Conservation (phyloP, 2,329 filamentous ascomycete genomes). For the Fusarium sp. region DNA sequence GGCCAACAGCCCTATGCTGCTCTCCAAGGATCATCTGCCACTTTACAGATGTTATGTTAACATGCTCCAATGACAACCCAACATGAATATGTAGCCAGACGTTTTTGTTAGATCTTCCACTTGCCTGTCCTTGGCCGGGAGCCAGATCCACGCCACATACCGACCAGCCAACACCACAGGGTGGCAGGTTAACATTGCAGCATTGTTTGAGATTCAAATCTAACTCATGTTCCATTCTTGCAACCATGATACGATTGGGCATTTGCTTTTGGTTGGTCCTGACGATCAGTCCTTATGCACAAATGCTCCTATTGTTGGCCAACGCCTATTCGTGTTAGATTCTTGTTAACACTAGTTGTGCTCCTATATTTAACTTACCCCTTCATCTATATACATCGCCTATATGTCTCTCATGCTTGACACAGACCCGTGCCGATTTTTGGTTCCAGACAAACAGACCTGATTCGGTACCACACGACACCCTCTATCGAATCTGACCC, state of each 20-base stretch:
- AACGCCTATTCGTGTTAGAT: slow-evolving; percentile 4
- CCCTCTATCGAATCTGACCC: slow-evolving; percentile 5
- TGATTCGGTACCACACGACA: slow-evolving; percentile 10
- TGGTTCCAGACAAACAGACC: slow-evolving; percentile 17
- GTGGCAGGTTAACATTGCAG: slow-evolving; percentile 1
- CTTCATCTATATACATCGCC: background rate
- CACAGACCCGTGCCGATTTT: slow-evolving; percentile 11
- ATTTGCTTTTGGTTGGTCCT: slow-evolving; percentile 29
- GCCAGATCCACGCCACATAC: slow-evolving; percentile 44
- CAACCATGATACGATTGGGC: slow-evolving; percentile 10
- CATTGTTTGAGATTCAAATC: slow-evolving; percentile 32
- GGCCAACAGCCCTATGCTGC: background rate
- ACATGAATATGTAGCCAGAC: slow-evolving; percentile 20
- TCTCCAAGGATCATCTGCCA: background rate
- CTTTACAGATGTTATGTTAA: background rate
- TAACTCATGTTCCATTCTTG: slow-evolving; percentile 16
- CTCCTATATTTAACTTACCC: background rate
- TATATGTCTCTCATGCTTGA: background rate
- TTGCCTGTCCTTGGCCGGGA: slow-evolving; percentile 20
- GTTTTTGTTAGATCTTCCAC: slow-evolving; percentile 27
- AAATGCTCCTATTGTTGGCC: slow-evolving; percentile 1
- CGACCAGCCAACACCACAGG: slow-evolving; percentile 25
- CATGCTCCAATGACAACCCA: background rate
- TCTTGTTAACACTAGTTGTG: background rate
- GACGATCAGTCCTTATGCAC: slow-evolving; percentile 17